These are phyloP conservation scores for Arxiozyma bovina DNA, from an alignment of 1,139 yeast species.

Conservation along the genomic window DNA sequence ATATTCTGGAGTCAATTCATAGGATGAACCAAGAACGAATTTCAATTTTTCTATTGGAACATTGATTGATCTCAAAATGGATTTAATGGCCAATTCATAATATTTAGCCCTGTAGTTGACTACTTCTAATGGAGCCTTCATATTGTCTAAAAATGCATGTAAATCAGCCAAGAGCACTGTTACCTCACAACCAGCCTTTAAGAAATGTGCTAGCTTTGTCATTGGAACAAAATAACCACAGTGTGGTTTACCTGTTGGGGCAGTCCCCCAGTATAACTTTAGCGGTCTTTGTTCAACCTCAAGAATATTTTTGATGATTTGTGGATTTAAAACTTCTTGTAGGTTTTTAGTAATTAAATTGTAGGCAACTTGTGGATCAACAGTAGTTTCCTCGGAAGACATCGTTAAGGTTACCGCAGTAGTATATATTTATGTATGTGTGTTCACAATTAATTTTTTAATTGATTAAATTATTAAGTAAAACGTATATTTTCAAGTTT, in stretches of 20 bases:
- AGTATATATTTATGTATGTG: not conserved
- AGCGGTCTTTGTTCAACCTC: slow-evolving; percentile 75
- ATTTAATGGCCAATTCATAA: slow-evolving; percentile 74
- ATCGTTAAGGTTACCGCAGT: not conserved
- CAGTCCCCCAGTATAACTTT: slow-evolving; percentile 92
- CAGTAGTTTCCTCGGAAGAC: slow-evolving; percentile 9
- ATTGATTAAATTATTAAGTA: too few relatives aligned
- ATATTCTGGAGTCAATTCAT: slow-evolving; percentile 69
- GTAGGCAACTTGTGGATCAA: slow-evolving; percentile 56
- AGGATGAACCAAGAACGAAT: slow-evolving; percentile 81
- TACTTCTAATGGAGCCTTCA: slow-evolving; percentile 95
- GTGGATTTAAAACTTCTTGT: slow-evolving; percentile 85
- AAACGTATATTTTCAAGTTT: not conserved
- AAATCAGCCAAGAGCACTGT: slow-evolving; percentile 90
- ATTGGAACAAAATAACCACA: slow-evolving; percentile 98
- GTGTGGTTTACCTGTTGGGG: slow-evolving; percentile 96
- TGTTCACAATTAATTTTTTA: too few relatives aligned
- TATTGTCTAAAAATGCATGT: slow-evolving; percentile 94
- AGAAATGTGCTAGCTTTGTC: slow-evolving; percentile 91
- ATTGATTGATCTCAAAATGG: slow-evolving; percentile 74
- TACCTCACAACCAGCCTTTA: slow-evolving; percentile 94
- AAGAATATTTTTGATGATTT: slow-evolving; percentile 75
- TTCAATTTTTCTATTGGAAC: slow-evolving; percentile 85
- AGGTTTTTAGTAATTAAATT: slow-evolving; percentile 73
- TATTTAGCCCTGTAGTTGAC: slow-evolving; percentile 83